Evolutionary conservation across 2,329 filamentous ascomycete species (phyloP).

Genomic region (Sclerotinia spermophila): DNA sequence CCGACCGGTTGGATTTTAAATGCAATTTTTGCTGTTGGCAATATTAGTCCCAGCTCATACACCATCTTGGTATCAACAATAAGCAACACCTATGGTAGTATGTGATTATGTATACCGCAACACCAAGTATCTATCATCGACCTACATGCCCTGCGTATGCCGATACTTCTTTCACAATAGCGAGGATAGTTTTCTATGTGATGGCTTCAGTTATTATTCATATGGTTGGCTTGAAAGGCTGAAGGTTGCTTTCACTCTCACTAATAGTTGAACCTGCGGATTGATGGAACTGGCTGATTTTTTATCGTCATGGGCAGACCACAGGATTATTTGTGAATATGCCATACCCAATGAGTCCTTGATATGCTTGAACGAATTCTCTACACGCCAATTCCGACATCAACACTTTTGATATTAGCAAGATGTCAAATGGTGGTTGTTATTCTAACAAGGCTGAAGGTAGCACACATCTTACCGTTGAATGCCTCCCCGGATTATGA

Average conservation of each 20-base stretch:
- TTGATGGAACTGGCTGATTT: slow-evolving; percentile 10
- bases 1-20: background rate
- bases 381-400: background rate
- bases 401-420: background rate
- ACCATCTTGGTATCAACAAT: background rate
- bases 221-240: background rate
- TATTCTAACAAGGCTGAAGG: slow-evolving; percentile 12
- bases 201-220: background rate
- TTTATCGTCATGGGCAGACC: background rate
- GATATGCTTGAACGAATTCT: slow-evolving; percentile 17
- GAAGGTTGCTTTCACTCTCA: slow-evolving; percentile 9
- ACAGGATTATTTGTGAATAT: slow-evolving; percentile 19
- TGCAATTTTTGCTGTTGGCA: background rate
- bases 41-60: background rate
- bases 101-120: background rate
- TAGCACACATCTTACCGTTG: slow-evolving; percentile 6
- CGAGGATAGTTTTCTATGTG: slow-evolving; percentile 1
- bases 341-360: slow-evolving; percentile 18
- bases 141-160: slow-evolving; percentile 2
- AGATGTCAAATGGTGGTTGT: slow-evolving; percentile 3
- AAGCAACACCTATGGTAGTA: slow-evolving; percentile 7
- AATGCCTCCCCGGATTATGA: slow-evolving; percentile 2
- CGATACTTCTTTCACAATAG: background rate
- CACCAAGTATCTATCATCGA: slow-evolving; percentile 1
- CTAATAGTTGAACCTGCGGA: slow-evolving; percentile 9